These are phyloP conservation scores for Phoenix roebelenii DNA, from an alignment of 176 grass and related monocot genomes.

Conservation along the genomic window DNA sequence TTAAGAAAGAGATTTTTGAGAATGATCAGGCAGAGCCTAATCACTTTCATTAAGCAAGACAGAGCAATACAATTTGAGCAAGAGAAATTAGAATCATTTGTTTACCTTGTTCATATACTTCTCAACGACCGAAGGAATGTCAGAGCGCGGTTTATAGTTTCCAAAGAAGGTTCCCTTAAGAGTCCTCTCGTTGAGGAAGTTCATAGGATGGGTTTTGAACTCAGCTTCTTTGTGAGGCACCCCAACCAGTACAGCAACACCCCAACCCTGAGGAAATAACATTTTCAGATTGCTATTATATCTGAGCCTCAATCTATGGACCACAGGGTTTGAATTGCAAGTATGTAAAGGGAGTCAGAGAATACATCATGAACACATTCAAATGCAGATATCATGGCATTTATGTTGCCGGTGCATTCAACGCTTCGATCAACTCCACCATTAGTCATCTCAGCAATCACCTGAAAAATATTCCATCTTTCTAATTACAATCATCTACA, in stretches of 20 bases:
- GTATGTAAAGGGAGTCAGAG: background rate
- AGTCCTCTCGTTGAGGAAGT: slow-evolving; percentile 71
- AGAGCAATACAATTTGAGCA: too few species aligned
- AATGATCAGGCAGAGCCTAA: too few species aligned
- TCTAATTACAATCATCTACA: too few species aligned
- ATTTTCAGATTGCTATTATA: background rate
- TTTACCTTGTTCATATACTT: slow-evolving; percentile 76
- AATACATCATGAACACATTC: slow-evolving; percentile 85
- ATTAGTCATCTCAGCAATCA: slow-evolving; percentile 77
- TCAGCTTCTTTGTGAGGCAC: slow-evolving; percentile 61
- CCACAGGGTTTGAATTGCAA: too few species aligned
- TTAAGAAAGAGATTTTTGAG: too few species aligned
- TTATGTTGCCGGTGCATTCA: slow-evolving; percentile 72
- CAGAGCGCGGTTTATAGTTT: slow-evolving; percentile 66
- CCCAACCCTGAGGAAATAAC: slow-evolving; percentile 47
- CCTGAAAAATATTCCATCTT: slow-evolving; percentile 21
- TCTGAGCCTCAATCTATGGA: too few species aligned
- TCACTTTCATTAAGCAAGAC: too few species aligned
- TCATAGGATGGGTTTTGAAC: slow-evolving; percentile 71
- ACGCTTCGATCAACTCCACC: slow-evolving; percentile 61
- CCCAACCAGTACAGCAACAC: slow-evolving; percentile 69
- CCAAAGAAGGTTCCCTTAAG: slow-evolving; percentile 94
- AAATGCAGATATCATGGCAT: slow-evolving; percentile 75
- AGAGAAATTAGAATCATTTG: too few species aligned
- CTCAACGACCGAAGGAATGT: slow-evolving; percentile 68